These are phyloP conservation scores for slime mould (Dictyostelium discoideum) DNA, from an alignment of 78 protist species.

Conservation along the genomic window dicty_2.7 NC_007089.4:5137001-5137500, in stretches of 20 bases:
- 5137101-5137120: slow-evolving; percentile 20
- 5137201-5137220: slow-evolving; percentile 2
- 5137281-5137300: slow-evolving; percentile 62
- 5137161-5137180: background rate
- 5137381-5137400: too few relatives aligned
- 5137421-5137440: too few relatives aligned
- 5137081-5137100: slow-evolving; percentile 40
- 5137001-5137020: slow-evolving; percentile 4
- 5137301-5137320: slow-evolving; percentile 7
- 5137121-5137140: background rate
- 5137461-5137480: too few relatives aligned
- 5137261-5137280: slow-evolving; percentile 80
- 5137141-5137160: slow-evolving; percentile 15
- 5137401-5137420: too few relatives aligned
- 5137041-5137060: slow-evolving; percentile 32
- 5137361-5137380: too few relatives aligned
- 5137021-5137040: slow-evolving; percentile 8
- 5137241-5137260: slow-evolving; percentile 52
- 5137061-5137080: slow-evolving; percentile 50
- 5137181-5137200: background rate
- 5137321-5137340: background rate
- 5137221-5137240: slow-evolving; percentile 85
- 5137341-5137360: background rate
- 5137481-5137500: too few relatives aligned
- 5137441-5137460: too few relatives aligned